Evolutionary conservation across 768 basidiomycete genomes (phyloP), one percentile per base, ranked within the genome.

Genomic region (Podaxis rugospora): DNA sequence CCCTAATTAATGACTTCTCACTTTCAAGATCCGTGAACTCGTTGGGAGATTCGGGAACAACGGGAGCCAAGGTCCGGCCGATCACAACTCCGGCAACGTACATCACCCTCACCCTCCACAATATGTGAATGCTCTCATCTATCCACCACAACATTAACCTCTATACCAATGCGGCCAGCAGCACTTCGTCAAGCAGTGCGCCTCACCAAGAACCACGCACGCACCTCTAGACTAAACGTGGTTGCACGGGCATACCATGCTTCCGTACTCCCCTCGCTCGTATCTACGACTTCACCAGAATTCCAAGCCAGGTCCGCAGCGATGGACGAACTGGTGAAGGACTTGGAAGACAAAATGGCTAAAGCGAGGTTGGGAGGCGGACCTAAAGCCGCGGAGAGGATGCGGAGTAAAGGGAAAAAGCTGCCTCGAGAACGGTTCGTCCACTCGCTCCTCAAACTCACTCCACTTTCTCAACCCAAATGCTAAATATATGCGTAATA

Each of bases 391-490:
- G 83, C 83, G 35, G 86, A 87, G 63, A 80, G 89, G 37, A 90
- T 92, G 87, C 77, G 80, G 66, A 82, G 76, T 67, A 87, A 86
- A 70, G 90, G 93, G 1, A 95, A 95, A 80, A 84, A 83, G 67
- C 73, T 94, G 11, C 93, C 93, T 27, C 78, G 93, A 67, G 92
- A 93, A 78, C 80, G 93, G 93, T 92, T 44, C 63, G 50, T 44
- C 37, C 39, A 44, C 21, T 18, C 36, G 28, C 44, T 10, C 57
- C n/a, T 55, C 42, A 18, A 18, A 44, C 61, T 5, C 32, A 10
- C 46, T 37, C 21, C n/a, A 21, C 14, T 37, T 49, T 49, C 7
- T 28, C 32, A 14, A 40, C 14, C 7, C 14, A 11, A 49, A 49
- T 25, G 13, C 21, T 23, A 10, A 21, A 49, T 49, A 44, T 44